A percentile compares a stretch with the other conserved stretches of the same genome.
phyloP scores from a whole-genome alignment of 805 yeast genomes.

The Brettanomyces nanus region DNA sequence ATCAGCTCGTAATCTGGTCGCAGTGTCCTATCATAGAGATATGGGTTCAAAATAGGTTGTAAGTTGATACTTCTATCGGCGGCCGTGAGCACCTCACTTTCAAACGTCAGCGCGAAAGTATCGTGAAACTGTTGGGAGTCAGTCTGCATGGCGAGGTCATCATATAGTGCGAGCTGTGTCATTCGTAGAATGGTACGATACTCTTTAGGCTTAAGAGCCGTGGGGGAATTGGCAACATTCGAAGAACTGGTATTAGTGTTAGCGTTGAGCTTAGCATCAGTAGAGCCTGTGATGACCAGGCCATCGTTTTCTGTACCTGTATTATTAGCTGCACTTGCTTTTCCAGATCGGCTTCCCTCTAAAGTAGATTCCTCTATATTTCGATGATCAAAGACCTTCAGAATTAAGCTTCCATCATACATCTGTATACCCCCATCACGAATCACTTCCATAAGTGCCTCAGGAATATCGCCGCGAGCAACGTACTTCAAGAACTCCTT shows the following conservation, averaged over 20 bases:
- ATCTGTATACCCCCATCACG: constrained; percentile 78
- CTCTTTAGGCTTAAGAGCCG: constrained; percentile 50
- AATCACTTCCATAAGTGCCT: constrained; percentile 80
- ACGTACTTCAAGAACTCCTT: constrained; percentile 75
- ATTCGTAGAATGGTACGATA: constrained; percentile 76
- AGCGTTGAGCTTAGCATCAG: too few relatives aligned
- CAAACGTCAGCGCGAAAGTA: constrained; percentile 69
- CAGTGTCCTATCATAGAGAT: constrained; percentile 36
- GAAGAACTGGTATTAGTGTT: not conserved
- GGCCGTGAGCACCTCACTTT: constrained; percentile 74
- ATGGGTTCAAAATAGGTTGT: constrained; percentile 67
- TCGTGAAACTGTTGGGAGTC: constrained; percentile 78
- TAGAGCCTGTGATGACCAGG: not conserved
- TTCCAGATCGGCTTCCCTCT: not conserved
- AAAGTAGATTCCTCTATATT: constrained; percentile 23
- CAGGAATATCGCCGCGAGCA: constrained; percentile 76
- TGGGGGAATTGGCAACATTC: not conserved
- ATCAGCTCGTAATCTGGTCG: constrained; percentile 35
- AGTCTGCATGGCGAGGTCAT: constrained; percentile 77
- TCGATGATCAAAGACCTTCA: constrained; percentile 85
- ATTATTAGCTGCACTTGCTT: not conserved
- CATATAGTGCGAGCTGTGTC: constrained; percentile 71
- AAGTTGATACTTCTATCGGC: constrained; percentile 74
- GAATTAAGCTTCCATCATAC: constrained; percentile 83
- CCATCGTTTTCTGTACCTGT: not conserved